Evolutionary conservation across 2,329 filamentous ascomycete genomes (phyloP).

Genomic region (Diaporthe longicolla): DNA sequence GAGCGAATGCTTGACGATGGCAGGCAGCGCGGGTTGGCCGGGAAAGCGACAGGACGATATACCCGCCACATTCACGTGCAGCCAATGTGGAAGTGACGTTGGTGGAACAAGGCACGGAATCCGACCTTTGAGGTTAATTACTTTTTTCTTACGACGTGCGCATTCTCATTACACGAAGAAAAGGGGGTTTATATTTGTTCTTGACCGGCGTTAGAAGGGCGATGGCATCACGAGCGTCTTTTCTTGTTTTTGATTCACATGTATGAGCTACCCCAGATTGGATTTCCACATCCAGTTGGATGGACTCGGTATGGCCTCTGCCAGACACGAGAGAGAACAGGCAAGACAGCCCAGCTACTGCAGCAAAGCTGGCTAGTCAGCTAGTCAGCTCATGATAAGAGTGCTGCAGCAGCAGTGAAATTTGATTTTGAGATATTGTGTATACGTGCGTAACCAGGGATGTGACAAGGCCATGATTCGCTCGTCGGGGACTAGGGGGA

Average conservation of each 20-base stretch:
- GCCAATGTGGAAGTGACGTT: not conserved
- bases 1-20: slow-evolving; percentile 15
- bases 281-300: slow-evolving; percentile 6
- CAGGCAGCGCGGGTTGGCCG: not conserved
- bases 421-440: slow-evolving; percentile 28
- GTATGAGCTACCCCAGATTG: not conserved
- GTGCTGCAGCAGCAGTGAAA: slow-evolving; percentile 31
- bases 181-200: slow-evolving; percentile 6
- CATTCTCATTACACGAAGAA: slow-evolving; percentile 11
- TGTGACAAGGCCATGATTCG: slow-evolving; percentile 21
- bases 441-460: slow-evolving; percentile 25
- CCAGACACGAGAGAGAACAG: slow-evolving; percentile 12
- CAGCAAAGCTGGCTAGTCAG: not conserved
- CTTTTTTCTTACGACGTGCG: slow-evolving; percentile 17
- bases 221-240: slow-evolving; percentile 31
- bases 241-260: slow-evolving; percentile 8
- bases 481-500: not conserved
- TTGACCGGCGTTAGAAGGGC: slow-evolving; percentile 34
- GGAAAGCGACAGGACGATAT: not conserved
- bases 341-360: slow-evolving; percentile 10
- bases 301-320: slow-evolving; percentile 21
- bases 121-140: slow-evolving; percentile 14
- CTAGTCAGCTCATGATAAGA: slow-evolving; percentile 22
- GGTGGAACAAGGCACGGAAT: slow-evolving; percentile 2
- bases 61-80: not conserved